phyloP scores from a whole-genome alignment of 169 alveolate genomes.

The Besnoitia besnoiti region DNA sequence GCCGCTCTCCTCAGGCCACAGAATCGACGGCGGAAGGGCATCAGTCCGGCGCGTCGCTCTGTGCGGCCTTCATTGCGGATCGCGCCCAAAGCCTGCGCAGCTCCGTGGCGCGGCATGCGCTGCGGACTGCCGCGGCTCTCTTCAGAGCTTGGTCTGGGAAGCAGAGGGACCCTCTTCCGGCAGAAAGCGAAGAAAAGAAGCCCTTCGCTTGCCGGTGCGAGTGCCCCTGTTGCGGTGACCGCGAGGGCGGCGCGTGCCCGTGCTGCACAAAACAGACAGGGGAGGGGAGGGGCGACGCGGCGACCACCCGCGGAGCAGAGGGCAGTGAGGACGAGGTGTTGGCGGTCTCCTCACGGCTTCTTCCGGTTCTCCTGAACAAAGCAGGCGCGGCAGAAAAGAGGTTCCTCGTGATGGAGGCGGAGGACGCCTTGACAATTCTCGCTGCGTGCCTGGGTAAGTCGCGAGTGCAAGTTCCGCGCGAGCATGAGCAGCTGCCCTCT shows the following conservation, averaged over 20 bases:
- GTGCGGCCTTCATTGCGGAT: background rate
- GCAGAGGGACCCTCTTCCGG: background rate
- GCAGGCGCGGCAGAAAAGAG: background rate
- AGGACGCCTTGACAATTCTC: background rate
- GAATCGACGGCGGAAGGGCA: background rate
- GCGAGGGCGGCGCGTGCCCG: background rate
- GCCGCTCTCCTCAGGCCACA: background rate
- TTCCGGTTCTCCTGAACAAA: background rate
- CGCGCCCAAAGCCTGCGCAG: conserved; percentile 10
- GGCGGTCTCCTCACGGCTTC: background rate
- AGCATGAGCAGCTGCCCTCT: background rate
- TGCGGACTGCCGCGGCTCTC: conserved; percentile 15
- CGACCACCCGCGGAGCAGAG: background rate
- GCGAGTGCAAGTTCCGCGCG: background rate
- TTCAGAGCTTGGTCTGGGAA: background rate
- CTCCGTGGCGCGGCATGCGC: conserved; percentile 30
- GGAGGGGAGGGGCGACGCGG: background rate
- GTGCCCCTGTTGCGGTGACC: background rate
- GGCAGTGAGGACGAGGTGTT: background rate
- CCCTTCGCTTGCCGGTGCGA: background rate
- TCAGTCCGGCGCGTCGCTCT: background rate
- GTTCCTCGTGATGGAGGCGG: background rate
- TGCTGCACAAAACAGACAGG: background rate
- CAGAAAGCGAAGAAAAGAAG: background rate
- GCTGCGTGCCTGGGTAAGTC: conserved; percentile 4